Evolutionary conservation across 2,329 filamentous ascomycete genomes (phyloP).

Genomic region (Colletotrichum musae): DNA sequence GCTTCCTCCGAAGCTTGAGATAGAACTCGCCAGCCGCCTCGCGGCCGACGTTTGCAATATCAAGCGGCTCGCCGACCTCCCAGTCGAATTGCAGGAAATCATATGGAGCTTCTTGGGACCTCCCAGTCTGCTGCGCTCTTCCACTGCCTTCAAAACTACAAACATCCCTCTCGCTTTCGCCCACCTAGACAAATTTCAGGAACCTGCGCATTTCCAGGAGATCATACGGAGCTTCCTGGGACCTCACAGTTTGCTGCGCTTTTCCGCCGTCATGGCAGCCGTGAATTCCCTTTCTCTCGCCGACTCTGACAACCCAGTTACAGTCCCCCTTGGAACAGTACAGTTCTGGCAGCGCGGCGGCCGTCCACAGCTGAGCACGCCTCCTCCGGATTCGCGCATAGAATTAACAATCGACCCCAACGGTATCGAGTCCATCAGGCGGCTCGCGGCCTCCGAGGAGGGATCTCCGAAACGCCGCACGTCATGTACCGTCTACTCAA

Average conservation of each 20-base stretch:
- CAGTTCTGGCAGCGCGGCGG: constrained; percentile 3
- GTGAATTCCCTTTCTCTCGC: not conserved
- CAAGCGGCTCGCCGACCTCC: not conserved
- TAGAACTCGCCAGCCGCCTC: constrained; percentile 4
- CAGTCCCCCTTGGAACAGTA: not conserved
- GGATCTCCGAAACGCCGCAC: not conserved
- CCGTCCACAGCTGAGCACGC: not conserved
- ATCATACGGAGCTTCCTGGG: not conserved
- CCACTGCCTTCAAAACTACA: not conserved
- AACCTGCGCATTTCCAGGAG: not conserved
- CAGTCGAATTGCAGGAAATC: not conserved
- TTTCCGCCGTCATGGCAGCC: constrained; percentile 1
- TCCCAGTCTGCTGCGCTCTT: constrained; percentile 2
- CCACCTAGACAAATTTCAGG: too few relatives aligned
- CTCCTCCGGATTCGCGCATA: not conserved
- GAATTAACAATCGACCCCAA: constrained; percentile 9
- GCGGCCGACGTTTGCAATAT: constrained; percentile 3
- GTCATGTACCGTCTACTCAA: not conserved
- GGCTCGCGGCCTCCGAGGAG: not conserved
- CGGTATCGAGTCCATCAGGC: not conserved
- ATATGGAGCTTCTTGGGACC: not conserved
- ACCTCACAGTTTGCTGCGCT: constrained; percentile 1
- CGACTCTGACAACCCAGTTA: not conserved
- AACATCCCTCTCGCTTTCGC: too few relatives aligned
- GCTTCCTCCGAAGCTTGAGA: not conserved